A percentile compares a stretch with the other conserved stretches of the same genome.
Evolutionary conservation across 1,139 yeast species (phyloP).

Genomic region (Insectozyma bohioensis): DNA sequence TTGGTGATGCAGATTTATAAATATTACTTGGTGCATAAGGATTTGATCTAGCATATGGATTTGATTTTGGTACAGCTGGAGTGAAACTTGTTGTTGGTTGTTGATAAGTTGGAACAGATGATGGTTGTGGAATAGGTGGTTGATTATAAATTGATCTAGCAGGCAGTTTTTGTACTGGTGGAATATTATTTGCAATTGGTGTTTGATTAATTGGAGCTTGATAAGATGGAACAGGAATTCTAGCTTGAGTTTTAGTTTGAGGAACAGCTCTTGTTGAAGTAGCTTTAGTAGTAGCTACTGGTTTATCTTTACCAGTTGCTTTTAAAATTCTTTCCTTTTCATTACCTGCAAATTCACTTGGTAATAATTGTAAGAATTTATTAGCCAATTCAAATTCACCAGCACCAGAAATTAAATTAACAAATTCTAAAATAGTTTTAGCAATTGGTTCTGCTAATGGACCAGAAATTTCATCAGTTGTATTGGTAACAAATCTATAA

Average conservation of each 20-base stretch:
- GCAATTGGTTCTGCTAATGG: constrained; percentile 53
- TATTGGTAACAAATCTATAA: constrained; percentile 57
- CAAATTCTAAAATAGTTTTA: constrained; percentile 69
- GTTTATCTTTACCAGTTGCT: constrained; percentile 36
- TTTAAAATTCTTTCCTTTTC: constrained; percentile 79
- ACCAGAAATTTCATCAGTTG: constrained; percentile 42
- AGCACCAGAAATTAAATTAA: constrained; percentile 74
- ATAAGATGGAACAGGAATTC: constrained; percentile 3
- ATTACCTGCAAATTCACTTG: constrained; percentile 50
- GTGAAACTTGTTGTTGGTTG: constrained; percentile 14
- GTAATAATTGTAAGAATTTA: constrained; percentile 66
- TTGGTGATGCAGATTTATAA: constrained; percentile 19
- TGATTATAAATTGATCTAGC: constrained; percentile 2
- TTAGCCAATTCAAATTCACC: constrained; percentile 86
- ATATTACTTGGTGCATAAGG: constrained; percentile 28
- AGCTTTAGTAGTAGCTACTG: constrained; percentile 8
- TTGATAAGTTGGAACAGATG: constrained; percentile 4
- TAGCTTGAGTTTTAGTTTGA: constrained; percentile 1
- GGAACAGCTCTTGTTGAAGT: constrained; percentile 2
- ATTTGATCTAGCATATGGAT: constrained; percentile 27
- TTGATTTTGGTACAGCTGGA: constrained; percentile 19
- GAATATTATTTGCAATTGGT: constrained; percentile 1
- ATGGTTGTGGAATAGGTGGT: constrained; percentile 16
- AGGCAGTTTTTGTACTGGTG: constrained; percentile 1
- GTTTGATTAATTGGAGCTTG: constrained; percentile 12